These are phyloP conservation scores for Boechera retrofracta DNA, from an alignment of 345 rosid species.

Conservation along the genomic window DNA sequence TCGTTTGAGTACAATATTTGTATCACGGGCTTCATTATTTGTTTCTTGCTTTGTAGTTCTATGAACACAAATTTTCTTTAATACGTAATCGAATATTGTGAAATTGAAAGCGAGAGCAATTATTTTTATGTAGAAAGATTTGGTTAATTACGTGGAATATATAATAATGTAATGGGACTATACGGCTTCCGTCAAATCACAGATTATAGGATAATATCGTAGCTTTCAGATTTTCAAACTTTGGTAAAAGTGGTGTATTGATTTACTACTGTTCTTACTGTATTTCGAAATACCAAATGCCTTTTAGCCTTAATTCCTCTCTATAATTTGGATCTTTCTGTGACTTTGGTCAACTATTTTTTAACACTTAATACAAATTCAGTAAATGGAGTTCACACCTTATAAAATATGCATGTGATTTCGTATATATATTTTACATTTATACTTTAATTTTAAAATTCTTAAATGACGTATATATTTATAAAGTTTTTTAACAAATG, in stretches of 20 bases:
- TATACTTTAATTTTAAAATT: background rate
- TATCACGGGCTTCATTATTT: background rate
- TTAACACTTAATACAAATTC: background rate
- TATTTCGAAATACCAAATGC: background rate
- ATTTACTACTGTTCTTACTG: background rate
- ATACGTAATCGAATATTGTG: background rate
- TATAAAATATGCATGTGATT: background rate
- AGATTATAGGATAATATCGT: background rate
- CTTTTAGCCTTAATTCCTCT: background rate
- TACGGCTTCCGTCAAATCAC: slow-evolving; percentile 4
- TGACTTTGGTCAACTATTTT: background rate
- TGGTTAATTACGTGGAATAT: background rate
- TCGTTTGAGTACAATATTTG: too few species aligned
- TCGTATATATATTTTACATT: too few species aligned
- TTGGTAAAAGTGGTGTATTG: background rate
- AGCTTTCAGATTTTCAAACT: background rate
- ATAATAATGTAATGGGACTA: background rate
- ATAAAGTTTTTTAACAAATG: background rate
- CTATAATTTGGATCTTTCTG: background rate
- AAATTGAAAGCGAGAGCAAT: background rate
- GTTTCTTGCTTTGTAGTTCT: background rate
- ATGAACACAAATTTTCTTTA: background rate
- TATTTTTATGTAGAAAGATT: background rate
- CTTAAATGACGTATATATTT: background rate
- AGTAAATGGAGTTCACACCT: background rate